Evolutionary conservation across 108 stramenopile genomes (phyloP).

Genomic region (Aurantiochytrium sp.): DNA sequence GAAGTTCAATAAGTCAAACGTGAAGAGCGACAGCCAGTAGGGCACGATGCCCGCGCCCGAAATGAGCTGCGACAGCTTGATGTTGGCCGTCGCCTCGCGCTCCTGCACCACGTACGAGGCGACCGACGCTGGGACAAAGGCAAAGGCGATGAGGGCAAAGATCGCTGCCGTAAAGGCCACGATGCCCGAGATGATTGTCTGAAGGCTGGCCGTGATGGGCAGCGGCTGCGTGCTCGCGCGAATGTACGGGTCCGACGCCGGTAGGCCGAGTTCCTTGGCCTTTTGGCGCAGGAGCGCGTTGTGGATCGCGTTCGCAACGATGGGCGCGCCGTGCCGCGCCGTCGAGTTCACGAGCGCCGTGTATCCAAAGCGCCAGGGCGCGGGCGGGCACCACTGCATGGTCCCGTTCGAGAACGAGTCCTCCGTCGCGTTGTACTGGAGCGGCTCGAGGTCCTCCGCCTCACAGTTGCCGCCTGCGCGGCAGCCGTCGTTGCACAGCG

Average conservation of each 20-base stretch:
- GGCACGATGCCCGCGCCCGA: slow-evolving; percentile 47
- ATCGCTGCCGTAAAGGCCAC: slow-evolving; percentile 38
- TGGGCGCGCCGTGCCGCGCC: slow-evolving; percentile 37
- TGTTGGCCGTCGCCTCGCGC: slow-evolving; percentile 51
- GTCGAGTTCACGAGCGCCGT: slow-evolving; percentile 42
- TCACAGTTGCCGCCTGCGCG: neutral
- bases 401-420: neutral
- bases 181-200: neutral
- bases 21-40: slow-evolving; percentile 60
- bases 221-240: slow-evolving; percentile 33
- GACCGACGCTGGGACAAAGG: slow-evolving; percentile 56
- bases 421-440: slow-evolving; percentile 5
- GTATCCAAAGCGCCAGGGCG: slow-evolving; percentile 8
- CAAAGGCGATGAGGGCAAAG: slow-evolving; percentile 52
- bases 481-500: neutral
- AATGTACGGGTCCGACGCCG: neutral
- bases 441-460: neutral
- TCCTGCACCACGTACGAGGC: slow-evolving; percentile 62
- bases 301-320: slow-evolving; percentile 37
- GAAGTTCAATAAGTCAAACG: slow-evolving; percentile 51
- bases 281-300: slow-evolving; percentile 30
- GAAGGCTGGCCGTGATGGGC: slow-evolving; percentile 37
- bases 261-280: neutral
- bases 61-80: slow-evolving; percentile 55
- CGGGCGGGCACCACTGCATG: neutral